A percentile compares a stretch with the other conserved stretches of the same genome.
Conservation (phyloP, 2,329 filamentous ascomycete species). For the Ciborinia camelliae region DNA sequence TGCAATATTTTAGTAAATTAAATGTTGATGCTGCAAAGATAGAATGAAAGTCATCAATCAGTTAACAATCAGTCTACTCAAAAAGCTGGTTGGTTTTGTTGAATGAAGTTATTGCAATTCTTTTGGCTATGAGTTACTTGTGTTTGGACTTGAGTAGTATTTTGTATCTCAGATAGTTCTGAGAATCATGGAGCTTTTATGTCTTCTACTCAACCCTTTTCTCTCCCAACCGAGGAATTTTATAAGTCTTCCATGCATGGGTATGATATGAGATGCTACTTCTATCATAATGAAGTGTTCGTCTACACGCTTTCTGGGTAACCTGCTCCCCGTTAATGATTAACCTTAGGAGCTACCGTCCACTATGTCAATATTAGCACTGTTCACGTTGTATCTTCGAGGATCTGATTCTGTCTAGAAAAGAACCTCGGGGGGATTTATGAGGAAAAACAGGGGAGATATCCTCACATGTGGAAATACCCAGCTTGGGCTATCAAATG, state of each 20-base stretch:
- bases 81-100: too few species aligned
- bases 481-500: slow-evolving; percentile 25
- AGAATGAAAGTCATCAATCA: background rate
- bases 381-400: background rate
- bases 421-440: too few species aligned
- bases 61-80: background rate
- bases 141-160: background rate
- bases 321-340: background rate
- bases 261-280: background rate
- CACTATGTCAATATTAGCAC: slow-evolving; percentile 1
- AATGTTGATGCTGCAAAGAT: background rate
- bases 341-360: slow-evolving; percentile 9
- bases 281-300: background rate
- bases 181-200: too few species aligned
- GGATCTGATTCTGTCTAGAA: background rate
- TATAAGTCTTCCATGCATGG: background rate
- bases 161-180: background rate
- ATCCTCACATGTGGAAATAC: slow-evolving; percentile 31
- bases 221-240: background rate
- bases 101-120: background rate
- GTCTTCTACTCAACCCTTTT: background rate
- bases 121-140: background rate
- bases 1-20: too few species aligned
- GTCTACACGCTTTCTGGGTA: background rate
- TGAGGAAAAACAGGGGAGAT: slow-evolving; percentile 32